phyloP scores from a whole-genome alignment of 495 filamentous ascomycete species.

The Penicillium tannophilum region DNA sequence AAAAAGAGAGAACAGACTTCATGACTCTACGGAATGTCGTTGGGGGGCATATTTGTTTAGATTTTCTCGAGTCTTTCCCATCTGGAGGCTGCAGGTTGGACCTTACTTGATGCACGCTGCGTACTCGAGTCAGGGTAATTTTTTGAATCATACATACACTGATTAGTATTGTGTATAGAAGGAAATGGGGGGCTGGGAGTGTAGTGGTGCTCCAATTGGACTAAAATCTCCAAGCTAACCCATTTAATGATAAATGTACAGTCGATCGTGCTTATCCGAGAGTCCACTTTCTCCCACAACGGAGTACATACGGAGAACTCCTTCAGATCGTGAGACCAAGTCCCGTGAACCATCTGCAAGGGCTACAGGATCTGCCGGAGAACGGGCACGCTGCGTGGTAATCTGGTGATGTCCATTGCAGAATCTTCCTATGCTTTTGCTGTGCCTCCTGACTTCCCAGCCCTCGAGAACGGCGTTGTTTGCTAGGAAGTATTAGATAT shows the following conservation, averaged over 20 bases:
- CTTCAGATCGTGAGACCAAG: not conserved
- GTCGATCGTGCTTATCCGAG: slow-evolving; percentile 12
- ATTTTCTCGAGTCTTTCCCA: slow-evolving; percentile 30
- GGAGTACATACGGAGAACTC: not conserved
- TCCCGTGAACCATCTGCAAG: slow-evolving; percentile 14
- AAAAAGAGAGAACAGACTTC: not conserved
- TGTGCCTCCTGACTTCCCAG: not conserved
- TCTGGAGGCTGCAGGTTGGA: slow-evolving; percentile 16
- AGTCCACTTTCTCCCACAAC: slow-evolving; percentile 1
- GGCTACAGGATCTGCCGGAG: slow-evolving; percentile 20
- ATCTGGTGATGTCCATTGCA: slow-evolving; percentile 19
- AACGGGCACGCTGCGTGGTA: slow-evolving; percentile 17
- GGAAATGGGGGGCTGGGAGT: slow-evolving; percentile 7
- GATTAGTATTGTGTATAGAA: not conserved
- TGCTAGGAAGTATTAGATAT: not conserved
- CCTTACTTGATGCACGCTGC: slow-evolving; percentile 32
- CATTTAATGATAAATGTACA: not conserved
- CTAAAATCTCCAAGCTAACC: not conserved
- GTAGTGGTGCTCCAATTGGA: not conserved
- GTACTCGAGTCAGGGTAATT: not conserved
- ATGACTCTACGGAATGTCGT: slow-evolving; percentile 2
- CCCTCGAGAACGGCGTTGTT: not conserved
- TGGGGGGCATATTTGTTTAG: slow-evolving; percentile 23
- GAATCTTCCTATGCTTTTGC: slow-evolving; percentile 3
- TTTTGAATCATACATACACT: not conserved